Percentiles rank a stretch among this genome's conserved stretches.
phyloP scores from a whole-genome alignment of 2,329 filamentous ascomycete genomes.

The Diaporthe ilicicola region DNA sequence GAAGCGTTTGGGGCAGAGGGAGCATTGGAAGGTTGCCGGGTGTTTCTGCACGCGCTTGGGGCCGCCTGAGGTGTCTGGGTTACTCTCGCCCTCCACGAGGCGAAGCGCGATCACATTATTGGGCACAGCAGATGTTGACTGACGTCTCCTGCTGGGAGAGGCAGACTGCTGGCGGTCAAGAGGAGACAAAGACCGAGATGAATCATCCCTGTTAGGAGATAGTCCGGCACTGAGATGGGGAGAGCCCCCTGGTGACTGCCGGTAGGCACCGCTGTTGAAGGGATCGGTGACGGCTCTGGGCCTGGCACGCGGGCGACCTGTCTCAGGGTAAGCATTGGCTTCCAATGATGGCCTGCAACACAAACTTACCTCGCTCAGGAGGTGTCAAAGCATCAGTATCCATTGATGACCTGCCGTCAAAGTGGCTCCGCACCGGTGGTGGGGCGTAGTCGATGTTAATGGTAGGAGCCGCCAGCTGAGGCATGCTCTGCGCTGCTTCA shows the following conservation, averaged over 20 bases:
- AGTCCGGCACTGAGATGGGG: conserved; percentile 59
- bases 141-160: conserved; percentile 60
- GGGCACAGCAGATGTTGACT: conserved; percentile 70
- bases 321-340: background rate
- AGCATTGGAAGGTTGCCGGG: conserved; percentile 96
- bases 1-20: conserved; percentile 91
- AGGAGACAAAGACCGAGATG: conserved; percentile 66
- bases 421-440: conserved; percentile 70
- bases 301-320: conserved; percentile 58
- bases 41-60: conserved; percentile 94
- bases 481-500: conserved; percentile 62
- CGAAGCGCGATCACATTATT: conserved; percentile 82
- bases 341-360: background rate
- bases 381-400: conserved; percentile 85
- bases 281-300: conserved; percentile 69
- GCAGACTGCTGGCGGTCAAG: conserved; percentile 59
- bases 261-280: conserved; percentile 58
- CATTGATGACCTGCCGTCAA: conserved; percentile 72
- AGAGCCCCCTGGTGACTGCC: conserved; percentile 50
- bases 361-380: conserved; percentile 70
- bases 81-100: conserved; percentile 79
- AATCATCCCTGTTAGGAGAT: conserved; percentile 51
- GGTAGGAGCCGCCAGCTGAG: conserved; percentile 78
- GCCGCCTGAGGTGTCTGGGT: conserved; percentile 70
- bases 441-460: conserved; percentile 96